Evolutionary conservation across 768 basidiomycete species (phyloP).

Genomic region (Cubamyces sp.): DNA sequence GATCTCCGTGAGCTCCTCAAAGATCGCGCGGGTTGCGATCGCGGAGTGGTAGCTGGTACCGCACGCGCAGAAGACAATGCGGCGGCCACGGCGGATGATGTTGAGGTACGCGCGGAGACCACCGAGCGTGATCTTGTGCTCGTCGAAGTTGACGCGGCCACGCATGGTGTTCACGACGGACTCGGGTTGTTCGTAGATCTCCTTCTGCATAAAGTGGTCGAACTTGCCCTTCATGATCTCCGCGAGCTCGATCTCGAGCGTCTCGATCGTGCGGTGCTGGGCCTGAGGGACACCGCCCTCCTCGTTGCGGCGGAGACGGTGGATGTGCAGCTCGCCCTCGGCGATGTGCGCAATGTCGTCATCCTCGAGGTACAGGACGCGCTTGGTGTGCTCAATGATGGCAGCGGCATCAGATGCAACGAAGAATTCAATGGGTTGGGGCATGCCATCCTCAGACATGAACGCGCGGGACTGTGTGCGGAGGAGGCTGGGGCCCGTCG

Average conservation of each 20-base stretch:
- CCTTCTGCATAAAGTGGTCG: conserved; percentile 99
- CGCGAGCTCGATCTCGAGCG: conserved; percentile 97
- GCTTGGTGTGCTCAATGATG: conserved; percentile 98
- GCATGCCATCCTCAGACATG: conserved; percentile 97
- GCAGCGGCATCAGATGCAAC: conserved; percentile 97
- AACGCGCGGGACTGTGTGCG: conserved; percentile 97
- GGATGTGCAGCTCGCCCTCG: conserved; percentile 97
- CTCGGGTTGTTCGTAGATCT: conserved; percentile 99
- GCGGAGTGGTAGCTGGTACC: conserved; percentile 98
- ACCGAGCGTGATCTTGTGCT: conserved; percentile 87
- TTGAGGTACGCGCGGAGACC: conserved; percentile 94
- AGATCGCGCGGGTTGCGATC: conserved; percentile 94
- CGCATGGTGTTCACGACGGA: conserved; percentile 99
- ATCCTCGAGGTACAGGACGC: conserved; percentile 97
- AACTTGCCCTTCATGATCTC: conserved; percentile 99
- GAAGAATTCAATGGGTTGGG: conserved; percentile 99
- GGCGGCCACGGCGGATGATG: conserved; percentile 91
- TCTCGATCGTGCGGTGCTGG: conserved; percentile 92
- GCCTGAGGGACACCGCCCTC: conserved; percentile 61
- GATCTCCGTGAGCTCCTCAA: conserved; percentile 98
- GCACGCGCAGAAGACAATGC: conserved; percentile 97
- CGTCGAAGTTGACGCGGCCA: conserved; percentile 99
- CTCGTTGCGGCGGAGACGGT: conserved; percentile 92
- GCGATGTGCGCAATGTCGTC: conserved; percentile 98
- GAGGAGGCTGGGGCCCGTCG: conserved; percentile 75